Evolutionary conservation across 2,329 filamentous ascomycete species (phyloP).

Genomic region (Penicillium freii): DNA sequence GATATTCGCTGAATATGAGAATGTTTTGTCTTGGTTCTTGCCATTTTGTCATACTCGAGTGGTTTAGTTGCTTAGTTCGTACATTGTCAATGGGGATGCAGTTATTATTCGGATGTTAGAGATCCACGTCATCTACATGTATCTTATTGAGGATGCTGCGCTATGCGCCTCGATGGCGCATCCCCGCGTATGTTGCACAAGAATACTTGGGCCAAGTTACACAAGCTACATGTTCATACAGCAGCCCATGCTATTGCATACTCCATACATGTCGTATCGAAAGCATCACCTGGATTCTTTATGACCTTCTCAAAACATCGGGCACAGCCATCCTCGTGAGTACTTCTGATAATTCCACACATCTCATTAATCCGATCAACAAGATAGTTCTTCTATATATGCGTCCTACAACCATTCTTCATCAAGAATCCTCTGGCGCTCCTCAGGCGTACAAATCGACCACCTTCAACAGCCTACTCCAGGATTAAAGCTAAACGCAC

Average conservation of each 20-base stretch:
- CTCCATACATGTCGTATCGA: neutral
- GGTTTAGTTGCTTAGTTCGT: constrained; percentile 1
- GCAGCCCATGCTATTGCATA: neutral
- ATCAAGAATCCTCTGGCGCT: neutral
- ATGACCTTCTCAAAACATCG: neutral
- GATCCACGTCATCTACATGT: neutral
- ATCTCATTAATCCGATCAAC: neutral
- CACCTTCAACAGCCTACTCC: neutral
- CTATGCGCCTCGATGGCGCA: neutral
- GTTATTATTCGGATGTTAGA: neutral
- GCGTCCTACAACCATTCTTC: neutral
- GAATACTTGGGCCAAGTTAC: too few relatives aligned
- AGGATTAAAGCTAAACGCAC: neutral
- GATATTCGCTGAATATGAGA: constrained; percentile 6
- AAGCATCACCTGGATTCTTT: neutral
- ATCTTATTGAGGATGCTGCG: neutral
- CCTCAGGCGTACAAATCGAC: neutral
- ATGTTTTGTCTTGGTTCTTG: constrained; percentile 6
- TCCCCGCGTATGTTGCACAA: too few relatives aligned
- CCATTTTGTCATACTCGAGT: neutral
- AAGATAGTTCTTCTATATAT: neutral
- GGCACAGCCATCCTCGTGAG: neutral
- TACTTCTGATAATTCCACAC: neutral
- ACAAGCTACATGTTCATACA: too few relatives aligned
- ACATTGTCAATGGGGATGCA: neutral